phyloP scores from a whole-genome alignment of 306 rosid species.

The Fragaria vesca region DNA sequence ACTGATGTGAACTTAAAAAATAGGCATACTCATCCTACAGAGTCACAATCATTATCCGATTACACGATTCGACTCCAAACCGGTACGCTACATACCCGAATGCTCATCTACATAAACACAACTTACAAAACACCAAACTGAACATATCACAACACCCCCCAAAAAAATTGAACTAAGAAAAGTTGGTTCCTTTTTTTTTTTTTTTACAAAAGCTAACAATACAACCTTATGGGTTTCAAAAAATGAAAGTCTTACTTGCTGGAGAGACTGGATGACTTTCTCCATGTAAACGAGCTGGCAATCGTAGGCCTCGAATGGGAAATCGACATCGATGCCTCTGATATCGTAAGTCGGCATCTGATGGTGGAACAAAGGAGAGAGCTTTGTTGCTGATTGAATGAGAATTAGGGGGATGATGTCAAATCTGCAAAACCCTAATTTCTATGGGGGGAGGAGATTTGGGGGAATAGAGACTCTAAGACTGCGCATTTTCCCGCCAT shows the following conservation, averaged over 20 bases:
- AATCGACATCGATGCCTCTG: slow-evolving; percentile 79
- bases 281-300: slow-evolving; percentile 95
- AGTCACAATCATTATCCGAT: neutral
- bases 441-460: neutral
- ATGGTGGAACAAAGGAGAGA: neutral
- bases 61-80: neutral
- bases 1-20: neutral
- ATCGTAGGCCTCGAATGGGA: slow-evolving; percentile 88
- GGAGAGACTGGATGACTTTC: slow-evolving; percentile 85
- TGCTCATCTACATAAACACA: neutral
- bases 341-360: slow-evolving; percentile 76
- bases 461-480: neutral
- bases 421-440: slow-evolving; percentile 45
- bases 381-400: neutral
- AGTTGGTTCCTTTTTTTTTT: neutral
- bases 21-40: neutral
- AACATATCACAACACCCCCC: neutral
- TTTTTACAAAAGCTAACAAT: neutral
- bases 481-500: slow-evolving; percentile 55
- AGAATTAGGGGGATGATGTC: neutral
- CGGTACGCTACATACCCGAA: neutral
- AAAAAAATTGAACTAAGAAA: neutral
- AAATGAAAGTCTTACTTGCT: slow-evolving; percentile 46
- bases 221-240: neutral
- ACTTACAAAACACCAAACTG: neutral